Base-by-base conservation (phyloP, 2,329 filamentous ascomycete genomes). In the Trichoderma atroviride region DNA sequence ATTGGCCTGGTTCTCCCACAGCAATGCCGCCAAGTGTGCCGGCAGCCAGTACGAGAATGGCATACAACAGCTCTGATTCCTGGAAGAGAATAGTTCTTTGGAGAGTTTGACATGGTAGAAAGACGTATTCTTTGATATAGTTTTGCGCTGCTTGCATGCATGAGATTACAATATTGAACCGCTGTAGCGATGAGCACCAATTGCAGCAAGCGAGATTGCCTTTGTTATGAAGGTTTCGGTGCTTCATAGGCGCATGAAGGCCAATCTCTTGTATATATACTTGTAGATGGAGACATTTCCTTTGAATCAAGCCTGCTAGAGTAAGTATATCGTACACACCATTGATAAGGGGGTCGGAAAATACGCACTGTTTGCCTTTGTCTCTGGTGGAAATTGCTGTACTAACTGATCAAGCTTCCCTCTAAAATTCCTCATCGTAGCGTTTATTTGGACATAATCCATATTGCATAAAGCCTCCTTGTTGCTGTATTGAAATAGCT, bases 181-280 rank as follows among this genome's bases (percentile, higher is more conserved):
- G 58, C 31, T 37, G 14, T n/a, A 47, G n/a, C 10, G 58, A 50
- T 27, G 58, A 61, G 6, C 58, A 61, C 58, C 58, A 61, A 40
- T 13, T 61, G 2, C 58, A 61, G 5, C 58, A 61, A 5, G 11
- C 13, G 14, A n/a, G 1, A 43, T 27, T 47, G 19, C 4, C 9
- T 13, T 16, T 1, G 24, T 22, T 11, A 1, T 13, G 4, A 11
- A 31, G 19, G 13, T 1, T 7, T 2, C 24, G 24, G 31, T 61
- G 58, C 9, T 47, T 24, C 31, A 10, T 10, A 24, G 58, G 58
- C 4, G 16, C 47, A 47, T 47, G 27, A 19, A 61, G 37, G 16
- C 58, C 37, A 61, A 61, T n/a, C 3, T 61, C 58, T 22, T 47
- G 37, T 14, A 47, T 47, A 27, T 61, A 61, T 4, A 61, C 37